Base-by-base conservation (phyloP, 768 basidiomycete species). In the Pleurotus platypus region DNA sequence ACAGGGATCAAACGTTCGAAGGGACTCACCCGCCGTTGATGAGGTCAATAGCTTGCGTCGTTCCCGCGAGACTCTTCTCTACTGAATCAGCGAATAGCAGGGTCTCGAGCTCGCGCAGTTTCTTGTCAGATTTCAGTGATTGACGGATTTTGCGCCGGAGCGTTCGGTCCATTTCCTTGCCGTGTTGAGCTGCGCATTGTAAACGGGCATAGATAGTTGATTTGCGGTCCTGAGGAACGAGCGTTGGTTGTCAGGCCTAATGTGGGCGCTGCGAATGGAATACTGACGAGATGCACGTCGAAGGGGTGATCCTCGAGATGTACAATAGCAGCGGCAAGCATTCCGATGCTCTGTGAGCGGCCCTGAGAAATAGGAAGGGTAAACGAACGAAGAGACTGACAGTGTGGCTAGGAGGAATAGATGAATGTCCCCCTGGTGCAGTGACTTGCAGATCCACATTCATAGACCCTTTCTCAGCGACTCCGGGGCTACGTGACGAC, bases 351-450 rank as follows among this genome's bases (percentile, higher is more conserved):
- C 87, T 89, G 61, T 15, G 16, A 22, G 27, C 39, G 22, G 16
- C 9, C 16, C 5, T 26, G 49, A 16, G 35, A 39, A 22, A 0
- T n/a, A n/a, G 16, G 18, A 49, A 26, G 12, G 24, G 2, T 16
- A 12, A 16, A 18, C 3, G 4, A 40, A 18, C 7, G 24, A 13
- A 8, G 26, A 26, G 3, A 60, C 76, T 63, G 66, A 84, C 89
- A 1, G 93, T 96, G 61, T 97, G 92, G 2, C 71, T 63, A 12
- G 90, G 90, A 13, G 94, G 94, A 13, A 93, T 72, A 63, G 87
- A 90, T 0, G 92, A 94, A 69, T 95, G 94, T 0, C 94, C 94
- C 4, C 94, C 93, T 0, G 85, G 76, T 0, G 86, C 75, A 9
- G 78, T 71, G 5, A 94, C 83, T 57, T 85, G 79, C 16, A 93